A percentile compares a stretch with the other conserved stretches of the same genome.
Conservation (phyloP, 805 yeast species). For the Hermanozyma aechmeae region DNA sequence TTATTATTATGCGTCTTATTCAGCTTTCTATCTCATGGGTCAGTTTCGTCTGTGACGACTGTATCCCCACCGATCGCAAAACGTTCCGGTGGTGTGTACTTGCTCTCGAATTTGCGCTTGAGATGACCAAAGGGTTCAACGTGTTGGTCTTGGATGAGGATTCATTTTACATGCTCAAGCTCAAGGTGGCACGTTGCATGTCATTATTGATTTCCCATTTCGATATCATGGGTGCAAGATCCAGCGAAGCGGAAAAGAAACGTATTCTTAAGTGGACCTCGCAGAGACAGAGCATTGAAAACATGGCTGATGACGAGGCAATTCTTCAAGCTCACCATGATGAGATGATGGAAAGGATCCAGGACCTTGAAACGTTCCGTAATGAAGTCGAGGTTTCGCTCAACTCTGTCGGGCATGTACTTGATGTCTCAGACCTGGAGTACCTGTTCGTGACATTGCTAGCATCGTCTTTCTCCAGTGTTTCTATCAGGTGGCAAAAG, state of each 20-base stretch:
- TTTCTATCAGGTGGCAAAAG: conserved; percentile 95
- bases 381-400: conserved; percentile 31
- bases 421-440: conserved; percentile 81
- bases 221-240: conserved; percentile 96
- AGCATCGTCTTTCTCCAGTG: conserved; percentile 82
- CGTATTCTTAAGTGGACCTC: conserved; percentile 45
- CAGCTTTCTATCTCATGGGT: conserved; percentile 84
- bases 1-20: conserved; percentile 62
- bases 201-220: conserved; percentile 88
- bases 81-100: conserved; percentile 95
- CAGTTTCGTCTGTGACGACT: conserved; percentile 85
- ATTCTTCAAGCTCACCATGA: conserved; percentile 46
- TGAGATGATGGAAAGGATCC: conserved; percentile 58
- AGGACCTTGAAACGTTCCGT: conserved; percentile 51
- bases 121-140: conserved; percentile 83
- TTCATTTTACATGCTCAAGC: conserved; percentile 62
- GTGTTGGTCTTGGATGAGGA: conserved; percentile 72
- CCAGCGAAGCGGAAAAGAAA: conserved; percentile 57
- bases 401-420: conserved; percentile 68
- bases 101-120: conserved; percentile 94
- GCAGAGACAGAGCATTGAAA: conserved; percentile 44
- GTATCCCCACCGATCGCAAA: conserved; percentile 82
- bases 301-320: conserved; percentile 30
- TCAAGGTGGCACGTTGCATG: conserved; percentile 91
- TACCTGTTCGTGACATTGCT: conserved; percentile 78